These are phyloP conservation scores for Phoma sp. DNA, from an alignment of 2,329 filamentous ascomycete species.

Conservation along the genomic window DNA sequence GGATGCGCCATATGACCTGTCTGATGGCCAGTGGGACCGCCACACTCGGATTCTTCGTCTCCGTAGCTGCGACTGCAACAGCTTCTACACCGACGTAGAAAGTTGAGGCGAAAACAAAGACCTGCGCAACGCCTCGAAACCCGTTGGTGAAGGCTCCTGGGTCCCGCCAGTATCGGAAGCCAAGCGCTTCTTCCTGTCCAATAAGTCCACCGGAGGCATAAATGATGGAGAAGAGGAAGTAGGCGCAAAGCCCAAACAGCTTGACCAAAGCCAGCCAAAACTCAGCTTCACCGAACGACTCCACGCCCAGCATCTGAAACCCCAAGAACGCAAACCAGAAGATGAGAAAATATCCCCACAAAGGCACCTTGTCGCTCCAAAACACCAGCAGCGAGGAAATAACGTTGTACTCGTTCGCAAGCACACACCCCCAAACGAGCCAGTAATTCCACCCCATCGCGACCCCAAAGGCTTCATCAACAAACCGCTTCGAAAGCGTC, in stretches of 20 bases:
- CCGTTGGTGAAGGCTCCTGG: conserved; percentile 50
- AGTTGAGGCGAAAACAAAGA: conserved; percentile 52
- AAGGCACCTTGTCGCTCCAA: conserved; percentile 62
- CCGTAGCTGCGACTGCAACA: conserved; percentile 45
- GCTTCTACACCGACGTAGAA: conserved; percentile 49
- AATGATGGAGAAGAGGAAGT: conserved; percentile 51
- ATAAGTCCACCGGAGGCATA: conserved; percentile 43
- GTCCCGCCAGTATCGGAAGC: conserved; percentile 49
- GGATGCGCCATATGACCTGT: conserved; percentile 52
- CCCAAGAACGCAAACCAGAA: conserved; percentile 49
- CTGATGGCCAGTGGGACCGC: conserved; percentile 57
- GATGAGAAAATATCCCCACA: conserved; percentile 51
- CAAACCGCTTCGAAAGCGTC: conserved; percentile 71
- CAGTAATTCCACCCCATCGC: conserved; percentile 44
- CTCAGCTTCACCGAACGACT: conserved; percentile 51
- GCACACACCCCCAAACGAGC: conserved; percentile 68
- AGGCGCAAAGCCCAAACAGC: conserved; percentile 45
- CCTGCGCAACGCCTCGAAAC: conserved; percentile 50
- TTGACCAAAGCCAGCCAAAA: conserved; percentile 53
- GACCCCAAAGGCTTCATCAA: conserved; percentile 24
- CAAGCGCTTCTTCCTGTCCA: conserved; percentile 40
- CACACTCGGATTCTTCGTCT: conserved; percentile 51
- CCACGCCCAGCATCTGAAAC: conserved; percentile 50
- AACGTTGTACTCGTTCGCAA: conserved; percentile 75
- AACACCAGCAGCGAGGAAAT: conserved; percentile 69